Base-by-base conservation (phyloP, 2,329 filamentous ascomycete species). In the Torrubiella hemipterigena region DNA sequence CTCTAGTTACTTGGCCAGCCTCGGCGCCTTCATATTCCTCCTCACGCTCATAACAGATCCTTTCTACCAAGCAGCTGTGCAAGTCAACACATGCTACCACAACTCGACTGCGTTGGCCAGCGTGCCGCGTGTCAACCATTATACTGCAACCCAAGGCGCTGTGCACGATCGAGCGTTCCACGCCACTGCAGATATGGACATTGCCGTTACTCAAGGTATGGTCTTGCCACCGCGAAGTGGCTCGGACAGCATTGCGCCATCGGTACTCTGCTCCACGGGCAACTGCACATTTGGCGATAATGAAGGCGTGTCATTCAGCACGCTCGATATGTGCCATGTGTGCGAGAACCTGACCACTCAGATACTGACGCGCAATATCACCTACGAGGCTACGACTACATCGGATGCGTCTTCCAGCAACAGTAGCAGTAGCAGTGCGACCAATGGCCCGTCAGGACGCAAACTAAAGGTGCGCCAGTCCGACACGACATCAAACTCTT, bases 21-120 rank as follows among this genome's bases (percentile, higher is more conserved):
- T 31, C 15, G 29, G 29, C 3, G 29, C 29, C 3, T 17, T 25
- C 20, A 20, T 31, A 8, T 13, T 17, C 11, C 20, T 31, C 15
- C 5, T 24, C 13, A 31, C n/a, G 13, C 21, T 31, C 5, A n/a
- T 22, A 8, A 22, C 23, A 14, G 29, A 31, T n/a, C 29, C 20
- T 12, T 31, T 31, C 11, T 24, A 19, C 2, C 29, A 31, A 17
- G 29, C 29, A 10, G 16, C 29, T 14, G 29, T 25, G 7, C 25
- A 19, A 7, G 16, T 31, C 21, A 21, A 10, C 13, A 16, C 21
- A 10, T 31, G 29, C 11, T n/a, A 24, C 14, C 29, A 21, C 4
- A 14, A 17, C 13, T 13, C 17, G 12, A 2, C 20, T n/a, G 20
- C 13, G 6, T n/a, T 21, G 4, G 29, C 29, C 6, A 31, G 6